Percentiles rank a stretch among this genome's conserved stretches.
phyloP scores from a whole-genome alignment of 257 asterid genomes.

The Primulina tabacum region DNA sequence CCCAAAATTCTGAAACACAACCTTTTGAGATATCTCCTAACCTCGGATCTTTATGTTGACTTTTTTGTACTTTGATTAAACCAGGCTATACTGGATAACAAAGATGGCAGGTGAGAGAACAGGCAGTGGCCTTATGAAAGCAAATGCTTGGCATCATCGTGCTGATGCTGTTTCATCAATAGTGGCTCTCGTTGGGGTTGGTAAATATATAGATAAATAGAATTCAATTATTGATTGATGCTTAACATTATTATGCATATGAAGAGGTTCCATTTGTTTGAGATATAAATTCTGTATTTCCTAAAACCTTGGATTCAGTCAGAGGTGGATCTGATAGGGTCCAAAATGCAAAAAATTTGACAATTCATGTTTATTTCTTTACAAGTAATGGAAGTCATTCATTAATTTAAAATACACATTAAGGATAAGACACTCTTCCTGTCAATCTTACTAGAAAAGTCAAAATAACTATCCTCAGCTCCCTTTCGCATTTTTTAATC shows the following conservation, averaged over 20 bases:
- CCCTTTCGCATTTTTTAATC: too few species aligned
- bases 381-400: too few species aligned
- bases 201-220: conserved; percentile 51
- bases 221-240: conserved; percentile 8
- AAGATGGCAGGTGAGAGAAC: conserved; percentile 81
- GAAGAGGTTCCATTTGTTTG: neutral
- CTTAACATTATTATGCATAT: neutral
- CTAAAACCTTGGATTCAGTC: neutral
- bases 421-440: neutral
- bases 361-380: neutral
- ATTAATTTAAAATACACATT: neutral
- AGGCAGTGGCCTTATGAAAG: conserved; percentile 98
- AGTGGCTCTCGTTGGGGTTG: conserved; percentile 99
- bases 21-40: neutral
- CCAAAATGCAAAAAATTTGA: neutral
- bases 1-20: conserved; percentile 1
- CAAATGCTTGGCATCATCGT: conserved; percentile 99
- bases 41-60: conserved; percentile 15
- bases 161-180: conserved; percentile 93
- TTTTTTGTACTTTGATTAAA: neutral
- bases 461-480: neutral
- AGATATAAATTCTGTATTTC: neutral
- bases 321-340: neutral
- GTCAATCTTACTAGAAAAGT: neutral
- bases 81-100: conserved; percentile 79